Conservation (phyloP, 768 basidiomycete genomes). For the Mrakia gelida region DNA sequence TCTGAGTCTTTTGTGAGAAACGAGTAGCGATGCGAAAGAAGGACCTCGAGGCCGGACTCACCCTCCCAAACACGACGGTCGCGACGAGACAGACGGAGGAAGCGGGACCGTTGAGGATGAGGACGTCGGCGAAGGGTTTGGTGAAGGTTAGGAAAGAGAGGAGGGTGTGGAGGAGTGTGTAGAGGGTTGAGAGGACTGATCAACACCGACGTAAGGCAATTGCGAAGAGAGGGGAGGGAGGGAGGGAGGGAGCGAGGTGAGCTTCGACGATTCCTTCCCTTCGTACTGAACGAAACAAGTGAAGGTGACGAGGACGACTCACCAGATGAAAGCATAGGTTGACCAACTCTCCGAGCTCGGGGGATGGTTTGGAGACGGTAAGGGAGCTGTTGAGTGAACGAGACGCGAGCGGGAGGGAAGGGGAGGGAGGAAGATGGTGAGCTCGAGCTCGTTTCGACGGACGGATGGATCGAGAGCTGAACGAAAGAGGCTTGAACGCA, state of each 20-base stretch:
- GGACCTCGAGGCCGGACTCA: background rate
- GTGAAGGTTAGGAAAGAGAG: constrained; percentile 45
- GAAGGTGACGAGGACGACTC: background rate
- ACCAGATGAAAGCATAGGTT: constrained; percentile 63
- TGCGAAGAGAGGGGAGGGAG: too few species aligned
- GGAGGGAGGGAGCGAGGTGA: background rate
- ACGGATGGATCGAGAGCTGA: background rate
- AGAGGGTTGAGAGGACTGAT: constrained; percentile 55
- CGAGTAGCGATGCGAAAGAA: too few species aligned
- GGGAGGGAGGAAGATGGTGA: background rate
- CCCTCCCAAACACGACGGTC: constrained; percentile 54
- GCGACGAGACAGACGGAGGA: constrained; percentile 78
- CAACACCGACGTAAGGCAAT: too few species aligned
- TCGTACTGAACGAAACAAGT: too few species aligned
- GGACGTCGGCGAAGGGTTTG: constrained; percentile 59
- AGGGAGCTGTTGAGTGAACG: background rate
- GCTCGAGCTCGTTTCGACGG: background rate
- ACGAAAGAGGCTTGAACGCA: background rate
- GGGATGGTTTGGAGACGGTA: constrained; percentile 68
- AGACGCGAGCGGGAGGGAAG: too few species aligned
- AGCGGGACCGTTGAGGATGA: constrained; percentile 91
- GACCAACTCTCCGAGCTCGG: constrained; percentile 81
- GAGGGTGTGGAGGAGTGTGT: constrained; percentile 60
- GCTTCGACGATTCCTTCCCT: background rate
- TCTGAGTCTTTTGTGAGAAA: too few species aligned